A percentile compares a stretch with the other conserved stretches of the same genome.
Evolutionary conservation across 805 yeast genomes (phyloP).

Genomic region (Saccharomycopsis synnaedendra): DNA sequence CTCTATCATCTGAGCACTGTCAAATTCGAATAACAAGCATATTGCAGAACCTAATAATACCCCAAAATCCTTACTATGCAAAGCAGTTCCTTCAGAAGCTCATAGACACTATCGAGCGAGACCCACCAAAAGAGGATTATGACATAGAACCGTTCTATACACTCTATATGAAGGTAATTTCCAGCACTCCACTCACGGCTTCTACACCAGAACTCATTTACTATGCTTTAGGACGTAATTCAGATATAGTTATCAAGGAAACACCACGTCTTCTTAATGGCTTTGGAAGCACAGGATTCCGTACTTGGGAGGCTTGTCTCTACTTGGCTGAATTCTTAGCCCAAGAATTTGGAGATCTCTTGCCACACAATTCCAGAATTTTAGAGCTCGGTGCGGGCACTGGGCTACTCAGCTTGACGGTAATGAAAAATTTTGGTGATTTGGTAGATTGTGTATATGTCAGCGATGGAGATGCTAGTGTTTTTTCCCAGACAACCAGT

Average conservation of each 20-base stretch:
- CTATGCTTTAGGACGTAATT: neutral
- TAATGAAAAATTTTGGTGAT: constrained; percentile 13
- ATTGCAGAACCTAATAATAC: too few species aligned
- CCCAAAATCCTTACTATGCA: neutral
- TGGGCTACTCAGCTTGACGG: constrained; percentile 54
- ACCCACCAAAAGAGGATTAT: neutral
- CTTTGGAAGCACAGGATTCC: constrained; percentile 73
- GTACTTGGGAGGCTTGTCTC: constrained; percentile 93
- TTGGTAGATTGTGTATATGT: constrained; percentile 17
- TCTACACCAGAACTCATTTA: neutral
- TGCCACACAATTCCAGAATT: constrained; percentile 24
- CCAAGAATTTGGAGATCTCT: neutral
- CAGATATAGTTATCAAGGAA: constrained; percentile 31
- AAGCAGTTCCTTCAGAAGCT: neutral
- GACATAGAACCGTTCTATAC: neutral
- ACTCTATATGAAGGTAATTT: neutral
- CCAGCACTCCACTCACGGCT: neutral
- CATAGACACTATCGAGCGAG: neutral
- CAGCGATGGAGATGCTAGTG: constrained; percentile 51
- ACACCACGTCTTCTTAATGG: constrained; percentile 57
- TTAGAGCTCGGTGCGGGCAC: constrained; percentile 88
- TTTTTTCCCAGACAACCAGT: constrained; percentile 34
- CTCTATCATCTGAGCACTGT: too few species aligned
- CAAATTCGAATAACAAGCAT: too few species aligned
- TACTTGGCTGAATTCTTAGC: constrained; percentile 45